Percentiles rank a stretch among this genome's conserved stretches.
These are phyloP conservation scores for Panicum hallii DNA, from an alignment of 202 grass and related monocot species.

Conservation along the genomic window DNA sequence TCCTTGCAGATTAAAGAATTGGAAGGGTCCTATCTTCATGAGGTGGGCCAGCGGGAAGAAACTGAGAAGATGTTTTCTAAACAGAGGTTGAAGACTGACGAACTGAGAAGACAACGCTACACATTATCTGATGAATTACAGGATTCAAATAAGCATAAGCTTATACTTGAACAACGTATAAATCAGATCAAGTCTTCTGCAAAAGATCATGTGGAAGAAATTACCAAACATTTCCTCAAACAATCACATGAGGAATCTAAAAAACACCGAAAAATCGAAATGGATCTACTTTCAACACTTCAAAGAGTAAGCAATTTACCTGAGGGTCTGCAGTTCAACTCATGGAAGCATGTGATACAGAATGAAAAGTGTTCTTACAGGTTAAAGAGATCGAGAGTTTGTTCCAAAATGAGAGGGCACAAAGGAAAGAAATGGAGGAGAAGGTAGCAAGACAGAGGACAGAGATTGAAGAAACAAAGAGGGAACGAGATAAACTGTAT, in stretches of 20 bases:
- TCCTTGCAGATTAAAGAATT: constrained; percentile 43
- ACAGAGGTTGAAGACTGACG: constrained; percentile 53
- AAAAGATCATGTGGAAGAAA: constrained; percentile 30
- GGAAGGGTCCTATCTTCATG: constrained; percentile 52
- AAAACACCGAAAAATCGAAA: constrained; percentile 20
- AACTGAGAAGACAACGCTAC: constrained; percentile 37
- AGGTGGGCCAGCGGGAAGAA: constrained; percentile 53
- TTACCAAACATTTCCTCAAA: constrained; percentile 34
- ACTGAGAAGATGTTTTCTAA: constrained; percentile 45
- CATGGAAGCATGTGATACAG: not conserved
- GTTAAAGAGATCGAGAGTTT: constrained; percentile 44
- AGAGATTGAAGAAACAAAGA: constrained; percentile 42
- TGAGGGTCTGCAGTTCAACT: not conserved
- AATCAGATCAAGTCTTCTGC: constrained; percentile 43
- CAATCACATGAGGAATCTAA: constrained; percentile 30
- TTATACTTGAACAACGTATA: constrained; percentile 46
- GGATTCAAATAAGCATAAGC: constrained; percentile 50
- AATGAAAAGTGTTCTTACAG: constrained; percentile 16
- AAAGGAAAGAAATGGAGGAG: constrained; percentile 38
- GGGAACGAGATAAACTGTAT: constrained; percentile 32
- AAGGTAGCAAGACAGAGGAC: constrained; percentile 36
- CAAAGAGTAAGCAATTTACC: constrained; percentile 30
- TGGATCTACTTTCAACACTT: constrained; percentile 36
- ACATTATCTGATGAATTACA: constrained; percentile 38
- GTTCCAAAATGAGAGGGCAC: constrained; percentile 21